Evolutionary conservation across 1,284 basidiomycete genomes (phyloP), one percentile per base, ranked within the genome.

Genomic region (Marasmius oreades): DNA sequence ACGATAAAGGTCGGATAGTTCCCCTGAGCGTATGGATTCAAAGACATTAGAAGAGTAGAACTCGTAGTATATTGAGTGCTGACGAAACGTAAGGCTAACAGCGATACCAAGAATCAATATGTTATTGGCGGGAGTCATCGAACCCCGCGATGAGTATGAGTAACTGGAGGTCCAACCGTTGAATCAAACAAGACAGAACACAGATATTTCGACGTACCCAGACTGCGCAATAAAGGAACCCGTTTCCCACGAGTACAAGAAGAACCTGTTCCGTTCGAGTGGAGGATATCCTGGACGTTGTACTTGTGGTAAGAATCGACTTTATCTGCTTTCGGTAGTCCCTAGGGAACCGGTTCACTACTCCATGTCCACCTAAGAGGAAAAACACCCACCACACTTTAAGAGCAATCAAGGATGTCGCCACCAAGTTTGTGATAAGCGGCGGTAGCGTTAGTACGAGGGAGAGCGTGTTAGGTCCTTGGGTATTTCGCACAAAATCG

Each of bases 1-100:
- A 58, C 39, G 23, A 58, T 58, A 34, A 58, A 51, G 7, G 48
- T 51, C 18, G 57, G 57, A 23, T 58, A 58, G 3, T 55, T 55
- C 22, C 57, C 57, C 57, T 58, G 33, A n/a, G 12, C 5, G 23
- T 23, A 47, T 11, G 5, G 24, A 26, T 37, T 22, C 36, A n/a
- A 3, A 14, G 14, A 51, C 11, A 10, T 28, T 54, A 47, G 33
- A 24, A 18, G 6, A n/a, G 18, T 37, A 10, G 18, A 42, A 26
- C 11, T 7, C 8, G 28, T 54, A 31, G 20, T 11, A 44, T n/a
- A 24, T 16, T 11, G 33, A 36, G n/a, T n/a, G n/a, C n/a, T n/a
- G n/a, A 52, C 55, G 43, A 14, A 56, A 50, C 39, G 55, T 56
- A 44, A 56, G 50, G 33, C 55, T 56, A 24, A 56, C 55, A 7